These are phyloP conservation scores for Lachnellula arida DNA, from an alignment of 2,329 filamentous ascomycete genomes.

Conservation along the genomic window DNA sequence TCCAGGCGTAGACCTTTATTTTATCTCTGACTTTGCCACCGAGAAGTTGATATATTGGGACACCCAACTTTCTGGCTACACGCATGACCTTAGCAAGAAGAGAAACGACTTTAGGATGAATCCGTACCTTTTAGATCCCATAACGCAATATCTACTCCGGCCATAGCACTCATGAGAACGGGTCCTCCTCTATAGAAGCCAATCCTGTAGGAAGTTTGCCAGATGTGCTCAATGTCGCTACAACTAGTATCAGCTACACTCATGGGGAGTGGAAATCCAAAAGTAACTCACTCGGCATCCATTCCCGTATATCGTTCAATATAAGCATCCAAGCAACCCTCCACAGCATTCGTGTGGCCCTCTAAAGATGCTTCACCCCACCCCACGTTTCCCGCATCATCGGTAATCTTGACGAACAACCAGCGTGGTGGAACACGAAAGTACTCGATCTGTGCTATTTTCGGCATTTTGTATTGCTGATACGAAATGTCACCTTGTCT, in stretches of 20 bases:
- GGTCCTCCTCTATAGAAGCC: constrained; percentile 75
- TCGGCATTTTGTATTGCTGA: constrained; percentile 44
- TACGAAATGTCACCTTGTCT: not conserved
- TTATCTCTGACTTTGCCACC: constrained; percentile 70
- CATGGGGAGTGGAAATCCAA: not conserved
- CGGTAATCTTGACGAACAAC: constrained; percentile 73
- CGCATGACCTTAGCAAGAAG: not conserved
- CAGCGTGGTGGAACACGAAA: constrained; percentile 71
- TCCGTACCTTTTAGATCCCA: constrained; percentile 27
- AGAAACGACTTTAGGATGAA: not conserved
- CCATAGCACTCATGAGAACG: constrained; percentile 74
- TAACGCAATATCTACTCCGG: constrained; percentile 73
- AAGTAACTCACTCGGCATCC: constrained; percentile 59
- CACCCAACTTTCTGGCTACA: constrained; percentile 50
- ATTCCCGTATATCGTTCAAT: constrained; percentile 56
- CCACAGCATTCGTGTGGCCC: constrained; percentile 68
- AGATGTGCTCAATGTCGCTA: constrained; percentile 75
- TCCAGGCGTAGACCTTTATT: constrained; percentile 72
- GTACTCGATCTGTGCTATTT: constrained; percentile 64
- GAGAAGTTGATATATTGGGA: constrained; percentile 69
- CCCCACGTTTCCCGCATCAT: constrained; percentile 58
- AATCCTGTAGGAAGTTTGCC: constrained; percentile 67
- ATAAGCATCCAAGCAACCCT: constrained; percentile 67
- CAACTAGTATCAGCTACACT: not conserved
- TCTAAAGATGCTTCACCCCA: constrained; percentile 75